Evolutionary conservation across 2,329 filamentous ascomycete genomes (phyloP), one percentile per base, ranked within the genome.

Genomic region (Curvularia spicifera): DNA sequence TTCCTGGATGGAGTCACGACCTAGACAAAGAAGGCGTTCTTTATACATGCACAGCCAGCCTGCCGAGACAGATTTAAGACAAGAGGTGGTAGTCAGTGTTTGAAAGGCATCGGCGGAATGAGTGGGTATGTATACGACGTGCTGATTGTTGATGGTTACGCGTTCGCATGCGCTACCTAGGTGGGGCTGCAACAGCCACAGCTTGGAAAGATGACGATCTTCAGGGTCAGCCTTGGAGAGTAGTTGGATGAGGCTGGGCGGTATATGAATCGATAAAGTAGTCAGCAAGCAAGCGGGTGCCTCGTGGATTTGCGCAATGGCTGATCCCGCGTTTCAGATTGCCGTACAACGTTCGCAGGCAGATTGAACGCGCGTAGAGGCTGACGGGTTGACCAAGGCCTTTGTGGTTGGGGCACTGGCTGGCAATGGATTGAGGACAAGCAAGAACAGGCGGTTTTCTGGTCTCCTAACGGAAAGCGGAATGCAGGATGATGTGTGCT

Each of bases 281-380:
- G 22, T 29, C 15, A 44, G 40, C 40, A 39, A 33, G 40, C 40
- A 39, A 51, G 37, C 55, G 55, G 44, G 31, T 31, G 50, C 10
- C 15, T 54, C 15, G 8, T 22, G 42, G 56, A 51, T 51, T 51
- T 46, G 50, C 45, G 26, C 18, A 45, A 22, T 31, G 29, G 51
- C 31, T 33, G 51, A 49, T 54, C 31, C 31, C 45, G 50, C 49
- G 56, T 58, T 50, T 58, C 56, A 58, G 56, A 58, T 54, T 53
- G 35, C 51, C 51, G 56, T 44, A 37, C 29, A 57, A 54, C 45
- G 39, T 45, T 50, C 18, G 56, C 28, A 44, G 31, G 47, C 28
- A 31, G 37, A n/a, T 28, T 52, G 46, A 49, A 57, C 55, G 51
- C 44, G 55, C 50, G 51, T 54, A 39, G 56, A 20, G 49, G 28